phyloP scores from a whole-genome alignment of 2,329 filamentous ascomycete genomes.

The Fusarium solani-melongenae region DNA sequence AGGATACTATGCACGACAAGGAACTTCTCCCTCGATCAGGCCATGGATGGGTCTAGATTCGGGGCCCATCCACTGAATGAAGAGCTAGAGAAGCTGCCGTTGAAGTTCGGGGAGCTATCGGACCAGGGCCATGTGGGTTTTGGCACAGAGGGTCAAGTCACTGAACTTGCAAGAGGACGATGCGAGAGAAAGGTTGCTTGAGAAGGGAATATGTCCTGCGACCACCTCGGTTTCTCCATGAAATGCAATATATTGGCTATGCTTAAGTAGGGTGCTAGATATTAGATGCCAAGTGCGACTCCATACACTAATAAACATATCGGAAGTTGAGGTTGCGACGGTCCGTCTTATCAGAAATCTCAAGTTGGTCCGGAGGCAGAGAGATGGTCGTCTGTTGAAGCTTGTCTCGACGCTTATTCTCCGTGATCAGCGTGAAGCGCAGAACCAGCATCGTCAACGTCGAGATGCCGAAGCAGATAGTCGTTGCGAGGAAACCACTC shows the following conservation, averaged over 20 bases:
- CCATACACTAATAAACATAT: constrained; percentile 29
- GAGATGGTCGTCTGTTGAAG: constrained; percentile 1
- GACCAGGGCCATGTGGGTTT: not conserved
- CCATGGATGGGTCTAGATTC: not conserved
- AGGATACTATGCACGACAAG: not conserved
- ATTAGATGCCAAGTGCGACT: not conserved
- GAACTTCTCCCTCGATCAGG: not conserved
- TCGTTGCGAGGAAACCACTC: constrained; percentile 38
- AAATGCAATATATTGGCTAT: not conserved
- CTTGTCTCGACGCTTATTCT: constrained; percentile 30
- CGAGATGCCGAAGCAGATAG: constrained; percentile 33
- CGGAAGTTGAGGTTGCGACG: constrained; percentile 31
- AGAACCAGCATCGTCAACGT: constrained; percentile 24
- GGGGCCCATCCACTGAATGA: not conserved
- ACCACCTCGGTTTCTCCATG: too few species aligned
- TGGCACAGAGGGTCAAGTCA: not conserved
- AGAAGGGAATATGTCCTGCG: not conserved
- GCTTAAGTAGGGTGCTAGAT: not conserved
- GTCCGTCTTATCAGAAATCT: constrained; percentile 37
- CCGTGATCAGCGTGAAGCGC: constrained; percentile 20
- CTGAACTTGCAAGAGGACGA: not conserved
- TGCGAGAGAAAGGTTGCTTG: not conserved
- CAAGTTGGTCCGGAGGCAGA: not conserved
- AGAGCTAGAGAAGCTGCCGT: not conserved
- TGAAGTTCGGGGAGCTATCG: not conserved